Evolutionary conservation across 192 early-diverging fungal species (phyloP).

Genomic region (Coemansia guatemalensis): DNA sequence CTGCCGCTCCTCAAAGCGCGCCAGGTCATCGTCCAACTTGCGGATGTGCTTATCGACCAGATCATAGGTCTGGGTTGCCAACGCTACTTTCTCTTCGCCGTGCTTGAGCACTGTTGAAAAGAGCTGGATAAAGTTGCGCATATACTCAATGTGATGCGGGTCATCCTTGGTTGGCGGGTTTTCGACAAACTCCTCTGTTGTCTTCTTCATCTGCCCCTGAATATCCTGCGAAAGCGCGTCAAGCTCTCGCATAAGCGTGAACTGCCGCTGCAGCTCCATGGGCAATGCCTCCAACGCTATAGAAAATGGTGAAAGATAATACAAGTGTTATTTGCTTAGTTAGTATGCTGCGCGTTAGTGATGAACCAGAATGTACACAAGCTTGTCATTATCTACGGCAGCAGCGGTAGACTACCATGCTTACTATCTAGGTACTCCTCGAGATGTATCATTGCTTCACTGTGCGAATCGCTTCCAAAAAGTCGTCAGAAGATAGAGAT

Average conservation of each 20-base stretch:
- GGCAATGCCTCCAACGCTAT: conserved; percentile 76
- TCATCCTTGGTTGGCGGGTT: conserved; percentile 54
- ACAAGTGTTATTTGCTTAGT: not conserved
- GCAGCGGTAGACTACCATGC: conserved; percentile 19
- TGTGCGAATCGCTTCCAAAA: too few relatives aligned
- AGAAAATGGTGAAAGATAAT: not conserved
- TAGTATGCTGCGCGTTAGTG: too few relatives aligned
- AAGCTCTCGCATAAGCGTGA: conserved; percentile 92
- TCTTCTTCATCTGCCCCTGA: conserved; percentile 64
- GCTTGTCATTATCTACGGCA: too few relatives aligned
- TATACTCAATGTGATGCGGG: conserved; percentile 50
- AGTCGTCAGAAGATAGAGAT: too few relatives aligned
- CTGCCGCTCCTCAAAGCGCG: conserved; percentile 90
- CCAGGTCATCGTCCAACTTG: conserved; percentile 87
- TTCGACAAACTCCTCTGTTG: conserved; percentile 73
- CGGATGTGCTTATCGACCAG: conserved; percentile 90
- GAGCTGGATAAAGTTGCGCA: conserved; percentile 51
- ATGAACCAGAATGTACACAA: too few relatives aligned
- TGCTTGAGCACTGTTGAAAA: conserved; percentile 80
- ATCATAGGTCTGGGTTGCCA: conserved; percentile 93
- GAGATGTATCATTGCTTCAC: conserved; percentile 57
- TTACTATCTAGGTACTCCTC: conserved; percentile 92
- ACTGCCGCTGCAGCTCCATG: conserved; percentile 78
- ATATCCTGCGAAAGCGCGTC: conserved; percentile 74
- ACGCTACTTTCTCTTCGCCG: conserved; percentile 90